Conservation (phyloP, 1,284 basidiomycete species). For the Mycena citricolor region DNA sequence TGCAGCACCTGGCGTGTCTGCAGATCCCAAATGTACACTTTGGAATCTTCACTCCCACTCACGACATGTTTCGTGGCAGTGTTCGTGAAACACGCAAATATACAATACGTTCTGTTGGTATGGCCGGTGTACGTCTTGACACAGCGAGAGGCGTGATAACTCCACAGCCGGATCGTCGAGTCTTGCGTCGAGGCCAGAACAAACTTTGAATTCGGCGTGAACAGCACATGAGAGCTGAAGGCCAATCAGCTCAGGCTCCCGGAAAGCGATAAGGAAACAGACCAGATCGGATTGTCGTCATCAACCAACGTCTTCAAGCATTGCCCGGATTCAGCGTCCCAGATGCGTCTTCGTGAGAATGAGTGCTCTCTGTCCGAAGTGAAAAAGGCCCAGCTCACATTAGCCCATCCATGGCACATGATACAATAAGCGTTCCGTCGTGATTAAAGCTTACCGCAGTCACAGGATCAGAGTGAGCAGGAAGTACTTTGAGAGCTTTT, state of each 20-base stretch:
- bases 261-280: slow-evolving; percentile 26
- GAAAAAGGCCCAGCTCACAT: slow-evolving; percentile 77
- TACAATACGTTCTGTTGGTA: slow-evolving; percentile 76
- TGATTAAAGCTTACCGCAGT: slow-evolving; percentile 91
- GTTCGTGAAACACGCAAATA: slow-evolving; percentile 63
- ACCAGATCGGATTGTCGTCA: slow-evolving; percentile 94
- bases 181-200: slow-evolving; percentile 90
- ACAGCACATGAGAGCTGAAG: slow-evolving; percentile 75
- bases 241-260: slow-evolving; percentile 8
- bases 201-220: slow-evolving; percentile 90
- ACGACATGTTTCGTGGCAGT: slow-evolving; percentile 66
- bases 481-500: slow-evolving; percentile 75
- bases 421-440: slow-evolving; percentile 93
- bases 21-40: slow-evolving; percentile 88
- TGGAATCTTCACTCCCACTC: slow-evolving; percentile 89
- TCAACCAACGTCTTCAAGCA: slow-evolving; percentile 97
- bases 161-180: slow-evolving; percentile 91
- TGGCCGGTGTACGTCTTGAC: slow-evolving; percentile 92
- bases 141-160: slow-evolving; percentile 87
- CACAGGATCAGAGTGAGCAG: slow-evolving; percentile 97
- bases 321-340: slow-evolving; percentile 96
- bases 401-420: slow-evolving; percentile 92
- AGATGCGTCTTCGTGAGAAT: slow-evolving; percentile 71
- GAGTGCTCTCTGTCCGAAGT: slow-evolving; percentile 6
- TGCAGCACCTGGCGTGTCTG: slow-evolving; percentile 79